Conservation (phyloP, 2,329 filamentous ascomycete genomes). For the Colletotrichum musae region DNA sequence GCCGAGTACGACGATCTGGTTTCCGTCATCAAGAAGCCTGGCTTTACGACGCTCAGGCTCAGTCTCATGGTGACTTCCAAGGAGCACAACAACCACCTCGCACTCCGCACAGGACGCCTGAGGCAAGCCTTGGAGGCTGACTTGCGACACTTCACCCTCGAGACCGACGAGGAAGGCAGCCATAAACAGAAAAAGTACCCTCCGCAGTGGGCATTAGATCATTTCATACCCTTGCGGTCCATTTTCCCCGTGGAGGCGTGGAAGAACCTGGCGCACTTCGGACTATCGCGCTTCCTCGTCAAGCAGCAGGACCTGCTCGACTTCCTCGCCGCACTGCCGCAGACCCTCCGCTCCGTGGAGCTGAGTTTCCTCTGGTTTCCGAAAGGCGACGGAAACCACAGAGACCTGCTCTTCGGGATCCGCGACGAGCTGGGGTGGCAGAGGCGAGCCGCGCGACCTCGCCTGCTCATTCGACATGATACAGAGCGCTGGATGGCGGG, state of each 20-base stretch:
- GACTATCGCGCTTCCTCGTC: conserved; percentile 47
- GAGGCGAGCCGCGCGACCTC: conserved; percentile 32
- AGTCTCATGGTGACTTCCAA: conserved; percentile 40
- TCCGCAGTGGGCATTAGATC: not conserved
- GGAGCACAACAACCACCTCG: conserved; percentile 26
- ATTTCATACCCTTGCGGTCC: conserved; percentile 43
- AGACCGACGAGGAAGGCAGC: conserved; percentile 33
- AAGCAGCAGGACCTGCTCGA: conserved; percentile 46
- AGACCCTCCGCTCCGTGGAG: conserved; percentile 49
- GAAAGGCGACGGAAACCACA: conserved; percentile 16
- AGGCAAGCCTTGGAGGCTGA: conserved; percentile 41
- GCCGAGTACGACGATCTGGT: conserved; percentile 46
- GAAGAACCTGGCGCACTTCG: conserved; percentile 49
- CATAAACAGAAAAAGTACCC: not conserved
- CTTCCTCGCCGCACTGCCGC: conserved; percentile 47
- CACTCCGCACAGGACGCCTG: conserved; percentile 41
- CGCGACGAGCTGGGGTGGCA: conserved; percentile 42
- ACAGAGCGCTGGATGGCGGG: not conserved
- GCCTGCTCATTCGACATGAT: conserved; percentile 15
- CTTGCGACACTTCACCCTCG: conserved; percentile 45
- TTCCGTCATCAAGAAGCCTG: conserved; percentile 44
- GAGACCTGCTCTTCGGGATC: conserved; percentile 43
- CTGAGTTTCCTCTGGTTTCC: conserved; percentile 51
- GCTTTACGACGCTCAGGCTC: conserved; percentile 49
- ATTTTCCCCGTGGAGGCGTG: conserved; percentile 50